Evolutionary conservation across 163 green algal genomes (phyloP), one percentile per base, ranked within the genome.

Genomic region (Botryococcus braunii): DNA sequence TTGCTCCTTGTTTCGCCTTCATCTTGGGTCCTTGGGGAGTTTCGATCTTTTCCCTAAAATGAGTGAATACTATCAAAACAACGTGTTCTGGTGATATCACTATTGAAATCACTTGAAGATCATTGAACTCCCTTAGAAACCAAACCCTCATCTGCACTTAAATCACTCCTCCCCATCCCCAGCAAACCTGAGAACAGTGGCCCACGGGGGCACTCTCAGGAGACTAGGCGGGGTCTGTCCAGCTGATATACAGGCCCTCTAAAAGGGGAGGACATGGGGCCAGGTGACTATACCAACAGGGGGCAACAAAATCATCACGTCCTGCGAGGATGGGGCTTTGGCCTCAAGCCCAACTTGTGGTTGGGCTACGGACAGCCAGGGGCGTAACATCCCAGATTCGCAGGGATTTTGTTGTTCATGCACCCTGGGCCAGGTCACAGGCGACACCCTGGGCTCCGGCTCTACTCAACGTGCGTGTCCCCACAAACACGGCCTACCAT

Each of bases 351-450:
- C 90, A 37, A 95, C 87, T 11, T 96, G 90, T 72, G 85, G 85
- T 31, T 96, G 86, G 85, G 89, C 79, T 52, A 67, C 52, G 17
- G 55, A 86, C 47, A 59, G 62, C 3, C 59, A 13, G 1, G 80
- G 75, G n/a, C 7, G 61, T 5, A 66, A 77, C 32, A 74, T 91
- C 13, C 8, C 50, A 31, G 77, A 92, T 74, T 92, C 81, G 47
- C 91, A 97, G 73, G 91, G 91, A 41, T 97, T 97, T 63, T 89
- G 81, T 57, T 97, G 91, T 73, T 35, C 65, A 1, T 97, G 91
- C 77, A 65, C 63, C n/a, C 21, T 66, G 4, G 31, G 41, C 7
- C 70, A 86, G 50, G 72, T 87, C 2, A 80, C 68, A 57, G 78
- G 79, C 60, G 72, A 75, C 36, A 91, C 87, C 7, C 78, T 89